Percentiles rank a stretch among this genome's conserved stretches.
These are phyloP conservation scores for Pulicaria dysenterica DNA, from an alignment of 129 eudicot species.

Conservation along the genomic window DNA sequence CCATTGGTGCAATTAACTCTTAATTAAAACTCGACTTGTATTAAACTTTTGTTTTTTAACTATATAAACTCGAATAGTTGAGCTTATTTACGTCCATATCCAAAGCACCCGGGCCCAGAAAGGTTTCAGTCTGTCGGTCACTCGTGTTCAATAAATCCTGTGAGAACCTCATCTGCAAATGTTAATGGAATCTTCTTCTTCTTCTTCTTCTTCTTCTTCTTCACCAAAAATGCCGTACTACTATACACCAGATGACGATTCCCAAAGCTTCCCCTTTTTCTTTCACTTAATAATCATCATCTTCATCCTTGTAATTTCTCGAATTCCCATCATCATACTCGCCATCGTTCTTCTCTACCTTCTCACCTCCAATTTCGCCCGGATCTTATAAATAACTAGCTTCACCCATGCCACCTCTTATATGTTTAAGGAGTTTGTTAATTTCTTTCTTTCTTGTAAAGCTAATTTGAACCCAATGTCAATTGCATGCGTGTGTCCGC, in stretches of 20 bases:
- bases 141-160: constrained; percentile 28
- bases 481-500: too few species aligned
- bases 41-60: not conserved
- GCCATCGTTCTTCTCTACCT: constrained; percentile 33
- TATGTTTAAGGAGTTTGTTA: too few species aligned
- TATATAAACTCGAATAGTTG: too few species aligned
- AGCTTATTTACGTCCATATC: too few species aligned
- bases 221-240: constrained; percentile 24
- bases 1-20: too few species aligned
- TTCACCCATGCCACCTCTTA: not conserved
- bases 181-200: not conserved
- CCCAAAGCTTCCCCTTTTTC: constrained; percentile 36
- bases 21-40: too few species aligned
- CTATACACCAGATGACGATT: constrained; percentile 37
- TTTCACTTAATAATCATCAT: constrained; percentile 38
- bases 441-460: too few species aligned
- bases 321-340: constrained; percentile 28
- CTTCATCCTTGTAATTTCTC: constrained; percentile 29
- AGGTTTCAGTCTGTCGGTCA: not conserved
- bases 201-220: not conserved
- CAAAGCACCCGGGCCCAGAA: not conserved
- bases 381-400: not conserved
- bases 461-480: too few species aligned
- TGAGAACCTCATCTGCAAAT: not conserved
- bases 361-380: constrained; percentile 30